phyloP scores from a whole-genome alignment of 148 eudicot species.

The Nepenthes mirabilis region DNA sequence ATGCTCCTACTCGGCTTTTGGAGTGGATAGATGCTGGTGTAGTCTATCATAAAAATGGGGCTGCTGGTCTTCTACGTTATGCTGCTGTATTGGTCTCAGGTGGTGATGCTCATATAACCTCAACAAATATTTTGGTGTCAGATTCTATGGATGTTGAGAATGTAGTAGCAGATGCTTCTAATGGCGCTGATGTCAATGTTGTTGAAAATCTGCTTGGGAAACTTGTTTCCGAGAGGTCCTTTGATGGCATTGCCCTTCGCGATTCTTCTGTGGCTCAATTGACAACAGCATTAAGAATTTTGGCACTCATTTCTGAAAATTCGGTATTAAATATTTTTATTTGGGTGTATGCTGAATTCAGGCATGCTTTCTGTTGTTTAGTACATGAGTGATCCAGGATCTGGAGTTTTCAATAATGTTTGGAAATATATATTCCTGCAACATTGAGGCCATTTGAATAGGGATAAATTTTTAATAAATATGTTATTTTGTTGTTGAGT shows the following conservation, averaged over 20 bases:
- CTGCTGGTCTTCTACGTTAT: slow-evolving; percentile 78
- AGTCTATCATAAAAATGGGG: slow-evolving; percentile 87
- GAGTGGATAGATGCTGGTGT: slow-evolving; percentile 96
- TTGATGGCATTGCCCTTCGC: slow-evolving; percentile 74
- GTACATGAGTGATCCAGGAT: no score
- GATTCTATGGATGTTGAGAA: slow-evolving; percentile 74
- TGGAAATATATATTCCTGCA: background rate
- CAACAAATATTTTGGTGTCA: slow-evolving; percentile 66
- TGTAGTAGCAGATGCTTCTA: slow-evolving; percentile 53
- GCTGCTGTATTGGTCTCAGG: slow-evolving; percentile 91
- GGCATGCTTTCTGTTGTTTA: no score
- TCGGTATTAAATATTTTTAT: slow-evolving; percentile 34
- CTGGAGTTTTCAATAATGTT: background rate
- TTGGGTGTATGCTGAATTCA: no score
- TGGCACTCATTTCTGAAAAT: slow-evolving; percentile 81
- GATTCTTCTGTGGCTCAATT: slow-evolving; percentile 89
- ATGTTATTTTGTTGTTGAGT: no score
- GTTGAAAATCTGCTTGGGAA: slow-evolving; percentile 86
- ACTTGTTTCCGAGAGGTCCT: slow-evolving; percentile 71
- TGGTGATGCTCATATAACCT: slow-evolving; percentile 88
- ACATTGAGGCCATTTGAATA: no score
- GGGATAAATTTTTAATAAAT: no score
- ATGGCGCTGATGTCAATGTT: slow-evolving; percentile 58
- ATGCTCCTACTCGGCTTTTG: slow-evolving; percentile 93
- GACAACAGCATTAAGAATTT: slow-evolving; percentile 82